A percentile compares a stretch with the other conserved stretches of the same genome.
Conservation (phyloP, 2,329 filamentous ascomycete species). For the Paracorniculantispora psalliotae region DNA sequence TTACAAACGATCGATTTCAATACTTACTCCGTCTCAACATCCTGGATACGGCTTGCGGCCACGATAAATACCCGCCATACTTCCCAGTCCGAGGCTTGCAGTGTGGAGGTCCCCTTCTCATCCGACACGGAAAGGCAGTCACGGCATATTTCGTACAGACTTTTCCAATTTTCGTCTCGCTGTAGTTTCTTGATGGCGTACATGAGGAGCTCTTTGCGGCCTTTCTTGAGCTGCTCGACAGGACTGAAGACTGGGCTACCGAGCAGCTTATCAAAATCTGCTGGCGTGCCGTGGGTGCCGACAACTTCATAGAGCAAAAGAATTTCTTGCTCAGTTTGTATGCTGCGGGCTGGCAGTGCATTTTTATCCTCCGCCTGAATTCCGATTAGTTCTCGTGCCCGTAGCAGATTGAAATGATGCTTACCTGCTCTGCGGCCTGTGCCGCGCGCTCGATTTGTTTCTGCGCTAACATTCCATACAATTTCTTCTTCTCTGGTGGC, state of each 20-base stretch:
- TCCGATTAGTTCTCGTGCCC: not conserved
- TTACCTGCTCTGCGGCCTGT: conserved; percentile 39
- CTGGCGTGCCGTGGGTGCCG: conserved; percentile 36
- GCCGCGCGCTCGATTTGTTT: conserved; percentile 49
- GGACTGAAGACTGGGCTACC: conserved; percentile 37
- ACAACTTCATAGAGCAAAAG: conserved; percentile 45
- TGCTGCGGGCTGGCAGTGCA: conserved; percentile 23
- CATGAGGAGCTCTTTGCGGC: conserved; percentile 44
- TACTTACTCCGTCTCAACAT: conserved; percentile 29
- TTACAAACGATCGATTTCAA: not conserved
- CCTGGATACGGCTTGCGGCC: conserved; percentile 31
- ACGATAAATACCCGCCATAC: conserved; percentile 37
- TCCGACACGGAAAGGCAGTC: conserved; percentile 37
- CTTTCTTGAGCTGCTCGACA: conserved; percentile 38
- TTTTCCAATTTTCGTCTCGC: conserved; percentile 36
- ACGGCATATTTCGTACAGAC: conserved; percentile 39
- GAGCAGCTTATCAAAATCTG: conserved; percentile 37
- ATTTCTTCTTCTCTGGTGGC: conserved; percentile 43
- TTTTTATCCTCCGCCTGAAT: conserved; percentile 17
- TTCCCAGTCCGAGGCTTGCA: conserved; percentile 42
- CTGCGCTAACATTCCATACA: conserved; percentile 47
- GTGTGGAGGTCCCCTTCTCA: conserved; percentile 31
- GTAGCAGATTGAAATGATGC: not conserved
- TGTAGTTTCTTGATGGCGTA: conserved; percentile 35
- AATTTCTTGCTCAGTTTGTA: conserved; percentile 46